Evolutionary conservation across 73 alveolate species (phyloP).

Genomic region (Blepharisma japonicum): DNA sequence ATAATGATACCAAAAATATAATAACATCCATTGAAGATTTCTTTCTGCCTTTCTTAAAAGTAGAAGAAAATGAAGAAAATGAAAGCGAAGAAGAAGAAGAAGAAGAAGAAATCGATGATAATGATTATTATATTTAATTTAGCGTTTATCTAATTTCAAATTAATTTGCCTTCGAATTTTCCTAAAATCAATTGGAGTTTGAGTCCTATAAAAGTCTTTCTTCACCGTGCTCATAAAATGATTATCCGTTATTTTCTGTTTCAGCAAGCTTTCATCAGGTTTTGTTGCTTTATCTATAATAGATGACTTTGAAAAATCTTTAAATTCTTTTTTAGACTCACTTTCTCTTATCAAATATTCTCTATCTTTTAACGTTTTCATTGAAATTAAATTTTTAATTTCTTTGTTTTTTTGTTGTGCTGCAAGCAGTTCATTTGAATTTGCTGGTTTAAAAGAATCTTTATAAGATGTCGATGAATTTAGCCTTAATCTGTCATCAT

Average conservation of each 20-base stretch:
- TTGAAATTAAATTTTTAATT: neutral
- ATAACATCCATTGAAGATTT: too few relatives aligned
- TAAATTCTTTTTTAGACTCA: neutral
- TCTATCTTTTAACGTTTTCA: neutral
- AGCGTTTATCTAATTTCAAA: too few relatives aligned
- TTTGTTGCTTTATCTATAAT: neutral
- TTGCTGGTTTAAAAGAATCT: neutral
- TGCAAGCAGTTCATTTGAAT: neutral
- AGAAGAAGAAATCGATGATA: too few relatives aligned
- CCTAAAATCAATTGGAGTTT: too few relatives aligned
- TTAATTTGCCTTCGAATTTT: too few relatives aligned
- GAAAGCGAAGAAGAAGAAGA: too few relatives aligned
- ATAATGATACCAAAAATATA: too few relatives aligned
- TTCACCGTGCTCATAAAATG: neutral
- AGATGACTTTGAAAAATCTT: neutral
- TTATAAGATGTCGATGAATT: neutral
- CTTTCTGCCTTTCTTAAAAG: too few relatives aligned
- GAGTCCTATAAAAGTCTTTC: neutral
- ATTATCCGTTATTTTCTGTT: neutral
- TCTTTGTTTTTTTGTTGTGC: neutral
- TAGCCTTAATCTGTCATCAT: neutral
- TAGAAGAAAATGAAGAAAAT: too few relatives aligned
- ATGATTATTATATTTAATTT: too few relatives aligned
- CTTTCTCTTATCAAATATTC: neutral
- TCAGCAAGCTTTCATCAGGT: slow-evolving; percentile 6